Evolutionary conservation across 371 early-diverging fungal genomes (phyloP).

Genomic region (Circinella minor): DNA sequence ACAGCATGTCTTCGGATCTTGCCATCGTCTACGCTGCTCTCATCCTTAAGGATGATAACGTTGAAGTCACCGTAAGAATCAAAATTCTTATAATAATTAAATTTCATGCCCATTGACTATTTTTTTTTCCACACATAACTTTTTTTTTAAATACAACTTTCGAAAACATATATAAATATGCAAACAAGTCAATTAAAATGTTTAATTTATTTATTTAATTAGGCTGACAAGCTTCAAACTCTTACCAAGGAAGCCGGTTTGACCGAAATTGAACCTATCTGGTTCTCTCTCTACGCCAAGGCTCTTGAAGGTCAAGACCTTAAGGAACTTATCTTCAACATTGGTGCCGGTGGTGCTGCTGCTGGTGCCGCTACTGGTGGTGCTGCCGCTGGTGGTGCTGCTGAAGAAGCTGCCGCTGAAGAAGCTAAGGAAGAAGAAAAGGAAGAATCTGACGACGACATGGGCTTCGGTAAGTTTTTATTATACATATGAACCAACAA

Average conservation of each 20-base stretch:
- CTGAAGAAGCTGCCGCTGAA: constrained; percentile 67
- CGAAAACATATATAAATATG: too few relatives aligned
- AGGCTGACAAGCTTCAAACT: constrained; percentile 95
- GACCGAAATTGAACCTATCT: constrained; percentile 93
- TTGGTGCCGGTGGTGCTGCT: constrained; percentile 85
- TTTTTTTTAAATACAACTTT: too few relatives aligned
- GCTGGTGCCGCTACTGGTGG: constrained; percentile 66
- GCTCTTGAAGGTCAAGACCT: constrained; percentile 95
- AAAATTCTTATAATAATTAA: too few relatives aligned
- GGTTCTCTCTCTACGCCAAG: constrained; percentile 97
- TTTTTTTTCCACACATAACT: constrained; percentile 2
- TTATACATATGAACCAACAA: neutral
- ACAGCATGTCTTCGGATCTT: constrained; percentile 77
- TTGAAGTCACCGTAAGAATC: constrained; percentile 90
- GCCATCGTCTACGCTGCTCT: constrained; percentile 97
- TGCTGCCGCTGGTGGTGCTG: constrained; percentile 56
- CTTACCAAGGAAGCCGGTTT: constrained; percentile 90
- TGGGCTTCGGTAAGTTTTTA: constrained; percentile 81
- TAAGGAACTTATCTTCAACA: constrained; percentile 88
- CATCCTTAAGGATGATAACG: constrained; percentile 96
- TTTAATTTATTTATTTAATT: constrained; percentile 22
- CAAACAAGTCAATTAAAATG: too few relatives aligned
- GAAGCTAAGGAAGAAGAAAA: constrained; percentile 75
- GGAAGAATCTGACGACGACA: constrained; percentile 93
- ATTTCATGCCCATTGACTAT: neutral